Evolutionary conservation across 495 filamentous ascomycete species (phyloP).

Genomic region (Podospora pseudopauciseta): DNA sequence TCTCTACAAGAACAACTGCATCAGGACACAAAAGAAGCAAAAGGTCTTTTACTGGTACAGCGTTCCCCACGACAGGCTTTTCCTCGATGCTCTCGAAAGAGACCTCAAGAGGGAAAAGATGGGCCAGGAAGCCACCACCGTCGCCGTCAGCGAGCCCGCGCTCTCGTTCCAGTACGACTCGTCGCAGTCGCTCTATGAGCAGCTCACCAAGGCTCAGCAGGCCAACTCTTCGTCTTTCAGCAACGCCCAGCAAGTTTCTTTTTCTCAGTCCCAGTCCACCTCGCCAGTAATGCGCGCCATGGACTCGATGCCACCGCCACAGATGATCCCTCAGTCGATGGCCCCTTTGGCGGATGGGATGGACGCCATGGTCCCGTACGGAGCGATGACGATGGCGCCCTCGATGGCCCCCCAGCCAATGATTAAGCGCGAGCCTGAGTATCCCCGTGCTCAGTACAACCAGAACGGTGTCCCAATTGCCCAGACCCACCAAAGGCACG

Average conservation of each 20-base stretch:
- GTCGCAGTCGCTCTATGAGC: slow-evolving; percentile 97
- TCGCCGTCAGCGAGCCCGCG: slow-evolving; percentile 93
- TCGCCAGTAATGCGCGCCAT: slow-evolving; percentile 89
- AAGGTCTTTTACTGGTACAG: slow-evolving; percentile 99
- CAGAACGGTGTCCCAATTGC: slow-evolving; percentile 82
- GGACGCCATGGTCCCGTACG: slow-evolving; percentile 71
- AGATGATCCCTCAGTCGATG: slow-evolving; percentile 77
- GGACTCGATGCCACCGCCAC: slow-evolving; percentile 64
- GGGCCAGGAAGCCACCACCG: slow-evolving; percentile 94
- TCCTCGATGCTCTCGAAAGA: slow-evolving; percentile 93
- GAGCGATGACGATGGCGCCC: slow-evolving; percentile 58
- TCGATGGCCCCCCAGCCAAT: slow-evolving; percentile 58
- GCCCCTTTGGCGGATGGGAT: slow-evolving; percentile 76
- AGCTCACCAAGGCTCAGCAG: slow-evolving; percentile 98
- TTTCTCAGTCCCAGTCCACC: slow-evolving; percentile 66
- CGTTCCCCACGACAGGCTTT: slow-evolving; percentile 94
- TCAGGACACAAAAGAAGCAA: slow-evolving; percentile 98
- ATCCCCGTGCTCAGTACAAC: slow-evolving; percentile 72
- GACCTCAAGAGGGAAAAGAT: slow-evolving; percentile 99
- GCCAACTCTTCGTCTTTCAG: slow-evolving; percentile 95
- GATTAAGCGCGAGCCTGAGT: slow-evolving; percentile 81
- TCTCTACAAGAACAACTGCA: slow-evolving; percentile 99
- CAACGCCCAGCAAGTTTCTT: slow-evolving; percentile 76
- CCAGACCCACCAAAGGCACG: slow-evolving; percentile 81
- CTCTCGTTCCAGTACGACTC: slow-evolving; percentile 98